Evolutionary conservation across 176 grass and related monocot genomes (phyloP), one percentile per base, ranked within the genome.

Genomic region (Eleusine indica): DNA sequence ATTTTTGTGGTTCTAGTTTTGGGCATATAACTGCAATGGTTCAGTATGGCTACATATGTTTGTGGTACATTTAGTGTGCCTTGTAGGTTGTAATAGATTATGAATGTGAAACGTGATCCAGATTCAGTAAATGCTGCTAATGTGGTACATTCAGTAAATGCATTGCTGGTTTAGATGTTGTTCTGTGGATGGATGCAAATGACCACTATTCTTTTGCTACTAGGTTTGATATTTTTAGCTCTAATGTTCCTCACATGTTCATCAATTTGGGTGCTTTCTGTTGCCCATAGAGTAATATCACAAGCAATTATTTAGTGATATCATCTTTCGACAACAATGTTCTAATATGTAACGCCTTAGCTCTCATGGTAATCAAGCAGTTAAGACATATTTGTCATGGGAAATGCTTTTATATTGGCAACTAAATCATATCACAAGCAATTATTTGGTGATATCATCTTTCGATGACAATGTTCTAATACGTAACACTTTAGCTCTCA

Each of bases 21-120:
- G 42, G 39, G 76, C 62, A 80, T 85, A 30, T 76, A 32, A 30
- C 54, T 16, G 40, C 74, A 60, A 37, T 42, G 43, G 12, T 10
- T 47, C 3, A 28, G 41, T 78, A 6, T 49, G 69, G 58, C 66
- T 19, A 16, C 7, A 58, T 12, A 18, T 39, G 11, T 52, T 83
- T 77, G 35, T 38, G 73, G 16, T 57, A 14, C 11, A 30, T 16
- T 83, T 80, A 40, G 56, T 86, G 25, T 49, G 22, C 56, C 25
- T 49, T 82, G 53, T 77, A 83, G 7, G 78, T 83, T 77, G 49
- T 53, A 72, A 18, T 40, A 70, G 21, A 66, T 56, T 69, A 64
- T 12, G 67, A 56, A 22, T 30, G 67, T 46, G 66, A 17, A 49
- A 77, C 21, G 70, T 40, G 63, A 39, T 80, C 77, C 4, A 51